phyloP scores from a whole-genome alignment of 225 moss, liverwort and hornwort species.

The Pleurozium schreberi region DNA sequence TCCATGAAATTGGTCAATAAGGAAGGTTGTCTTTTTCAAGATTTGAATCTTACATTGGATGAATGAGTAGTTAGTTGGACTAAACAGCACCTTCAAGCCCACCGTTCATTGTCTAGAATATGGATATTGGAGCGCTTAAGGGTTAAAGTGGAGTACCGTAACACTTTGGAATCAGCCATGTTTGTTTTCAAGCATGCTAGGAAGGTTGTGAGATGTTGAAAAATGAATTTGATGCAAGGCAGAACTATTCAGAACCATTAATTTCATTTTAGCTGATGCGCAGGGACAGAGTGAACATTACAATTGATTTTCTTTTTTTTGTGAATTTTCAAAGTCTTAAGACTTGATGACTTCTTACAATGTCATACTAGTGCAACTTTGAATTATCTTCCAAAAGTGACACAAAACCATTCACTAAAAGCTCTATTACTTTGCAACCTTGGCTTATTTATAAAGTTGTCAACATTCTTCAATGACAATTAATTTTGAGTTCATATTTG shows the following conservation, averaged over 20 bases:
- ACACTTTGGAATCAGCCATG: not conserved
- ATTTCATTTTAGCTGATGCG: not conserved
- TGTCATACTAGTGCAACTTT: not conserved
- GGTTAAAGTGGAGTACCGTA: not conserved
- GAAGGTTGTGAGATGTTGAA: not conserved
- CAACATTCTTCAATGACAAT: not conserved
- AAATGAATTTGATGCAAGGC: not conserved
- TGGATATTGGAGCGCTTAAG: no score
- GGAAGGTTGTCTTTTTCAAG: no score
- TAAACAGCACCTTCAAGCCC: no score
- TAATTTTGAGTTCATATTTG: no score
- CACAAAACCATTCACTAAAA: not conserved
- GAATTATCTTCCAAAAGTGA: not conserved
- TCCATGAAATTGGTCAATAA: no score
- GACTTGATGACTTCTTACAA: not conserved
- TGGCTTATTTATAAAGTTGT: not conserved
- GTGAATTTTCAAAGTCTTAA: not conserved
- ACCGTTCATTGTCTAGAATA: no score
- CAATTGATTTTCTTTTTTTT: not conserved
- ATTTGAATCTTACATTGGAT: no score
- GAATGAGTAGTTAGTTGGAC: no score
- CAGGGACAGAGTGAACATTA: not conserved
- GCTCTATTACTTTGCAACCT: not conserved
- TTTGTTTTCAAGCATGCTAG: not conserved
- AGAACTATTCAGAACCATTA: not conserved